phyloP scores from a whole-genome alignment of 306 rosid genomes.

The Macrotyloma uniflorum region DNA sequence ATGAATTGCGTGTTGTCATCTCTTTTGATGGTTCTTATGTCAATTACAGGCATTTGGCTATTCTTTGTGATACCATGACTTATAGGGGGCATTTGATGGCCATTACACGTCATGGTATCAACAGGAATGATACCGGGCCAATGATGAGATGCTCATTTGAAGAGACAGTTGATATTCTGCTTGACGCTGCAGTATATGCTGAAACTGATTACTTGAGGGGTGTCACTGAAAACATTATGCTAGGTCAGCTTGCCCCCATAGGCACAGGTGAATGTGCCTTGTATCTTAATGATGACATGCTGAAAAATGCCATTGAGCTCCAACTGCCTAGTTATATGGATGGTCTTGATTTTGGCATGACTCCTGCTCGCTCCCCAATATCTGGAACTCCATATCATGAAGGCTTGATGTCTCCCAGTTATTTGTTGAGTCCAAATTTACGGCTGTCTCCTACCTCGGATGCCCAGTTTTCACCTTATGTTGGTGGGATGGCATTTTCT shows the following conservation, averaged over 20 bases:
- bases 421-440: constrained; percentile 89
- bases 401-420: constrained; percentile 95
- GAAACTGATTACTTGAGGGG: constrained; percentile 91
- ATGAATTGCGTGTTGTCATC: constrained; percentile 92
- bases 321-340: constrained; percentile 98
- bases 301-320: constrained; percentile 96
- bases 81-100: constrained; percentile 99
- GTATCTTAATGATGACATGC: constrained; percentile 92
- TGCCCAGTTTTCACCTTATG: constrained; percentile 99
- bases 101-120: constrained; percentile 97
- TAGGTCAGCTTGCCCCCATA: constrained; percentile 97
- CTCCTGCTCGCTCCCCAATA: constrained; percentile 90
- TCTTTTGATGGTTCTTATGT: constrained; percentile 99
- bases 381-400: constrained; percentile 95
- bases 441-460: constrained; percentile 82
- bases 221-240: constrained; percentile 94
- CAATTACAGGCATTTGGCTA: constrained; percentile 93
- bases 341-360: constrained; percentile 97
- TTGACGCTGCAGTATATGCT: constrained; percentile 95
- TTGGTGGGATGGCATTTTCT: constrained; percentile 94
- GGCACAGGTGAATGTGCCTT: constrained; percentile 92
- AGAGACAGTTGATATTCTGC: constrained; percentile 97
- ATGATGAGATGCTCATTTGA: constrained; percentile 99
- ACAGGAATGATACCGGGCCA: constrained; percentile 95
- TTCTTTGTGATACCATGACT: constrained; percentile 98